Conservation (phyloP, 768 basidiomycete genomes). For the Candolleomyces eurysporus region DNA sequence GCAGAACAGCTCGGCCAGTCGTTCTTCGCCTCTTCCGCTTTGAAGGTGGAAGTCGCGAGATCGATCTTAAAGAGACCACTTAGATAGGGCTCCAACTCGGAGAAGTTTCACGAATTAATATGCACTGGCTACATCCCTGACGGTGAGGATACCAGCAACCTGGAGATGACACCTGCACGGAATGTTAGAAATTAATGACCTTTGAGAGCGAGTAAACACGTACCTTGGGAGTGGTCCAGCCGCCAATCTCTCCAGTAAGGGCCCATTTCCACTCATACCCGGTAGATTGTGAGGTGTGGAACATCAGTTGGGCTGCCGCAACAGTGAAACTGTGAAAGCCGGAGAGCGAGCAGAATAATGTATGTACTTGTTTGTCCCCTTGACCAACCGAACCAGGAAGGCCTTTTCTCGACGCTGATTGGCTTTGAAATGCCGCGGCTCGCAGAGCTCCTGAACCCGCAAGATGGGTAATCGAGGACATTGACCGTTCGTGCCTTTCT, state of each 20-base stretch:
- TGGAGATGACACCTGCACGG: constrained; percentile 88
- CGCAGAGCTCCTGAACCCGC: no score
- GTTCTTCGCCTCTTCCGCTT: constrained; percentile 93
- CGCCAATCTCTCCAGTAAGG: constrained; percentile 88
- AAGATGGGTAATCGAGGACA: no score
- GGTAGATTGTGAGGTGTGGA: no score
- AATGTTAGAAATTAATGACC: constrained; percentile 6
- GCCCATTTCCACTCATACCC: neutral
- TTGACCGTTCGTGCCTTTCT: no score
- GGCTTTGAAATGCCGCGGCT: no score
- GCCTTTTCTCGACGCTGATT: no score
- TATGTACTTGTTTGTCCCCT: no score
- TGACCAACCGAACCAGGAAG: no score
- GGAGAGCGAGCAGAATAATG: no score
- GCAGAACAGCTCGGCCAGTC: constrained; percentile 58
- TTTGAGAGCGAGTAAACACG: constrained; percentile 12
- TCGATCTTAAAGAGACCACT: constrained; percentile 54
- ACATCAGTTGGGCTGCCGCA: no score
- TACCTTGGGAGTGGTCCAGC: constrained; percentile 98
- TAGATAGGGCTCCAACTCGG: constrained; percentile 97
- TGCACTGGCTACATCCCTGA: constrained; percentile 81
- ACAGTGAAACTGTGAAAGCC: no score
- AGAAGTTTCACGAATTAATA: constrained; percentile 65
- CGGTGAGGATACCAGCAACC: constrained; percentile 53
- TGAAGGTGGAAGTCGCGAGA: constrained; percentile 18